Conservation (phyloP, 768 basidiomycete genomes). For the Collybia mongolica region DNA sequence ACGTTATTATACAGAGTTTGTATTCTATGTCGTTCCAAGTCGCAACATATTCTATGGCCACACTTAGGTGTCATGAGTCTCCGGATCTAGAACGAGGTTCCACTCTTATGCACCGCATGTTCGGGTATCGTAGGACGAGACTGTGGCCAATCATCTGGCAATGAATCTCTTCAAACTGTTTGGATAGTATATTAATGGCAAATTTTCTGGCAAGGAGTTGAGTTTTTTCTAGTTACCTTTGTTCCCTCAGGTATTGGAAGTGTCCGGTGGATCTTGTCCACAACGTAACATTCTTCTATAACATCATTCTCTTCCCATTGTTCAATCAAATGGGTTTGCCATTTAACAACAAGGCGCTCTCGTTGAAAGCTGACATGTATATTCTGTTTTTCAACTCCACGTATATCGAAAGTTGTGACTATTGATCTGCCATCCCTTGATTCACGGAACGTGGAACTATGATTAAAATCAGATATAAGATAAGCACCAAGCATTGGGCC, state of each 20-base stretch:
- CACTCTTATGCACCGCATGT: constrained; percentile 45
- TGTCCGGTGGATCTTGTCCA: constrained; percentile 63
- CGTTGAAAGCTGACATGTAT: constrained; percentile 74
- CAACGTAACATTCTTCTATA: constrained; percentile 50
- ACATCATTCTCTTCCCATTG: constrained; percentile 64
- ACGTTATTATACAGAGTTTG: neutral
- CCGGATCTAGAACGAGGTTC: constrained; percentile 42
- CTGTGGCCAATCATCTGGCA: constrained; percentile 63
- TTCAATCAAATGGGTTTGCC: constrained; percentile 57
- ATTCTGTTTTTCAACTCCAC: constrained; percentile 68
- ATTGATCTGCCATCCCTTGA: constrained; percentile 69
- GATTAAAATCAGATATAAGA: constrained; percentile 14
- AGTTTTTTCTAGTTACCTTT: constrained; percentile 39
- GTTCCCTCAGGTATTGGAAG: constrained; percentile 76
- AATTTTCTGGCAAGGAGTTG: neutral
- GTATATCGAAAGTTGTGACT: constrained; percentile 69
- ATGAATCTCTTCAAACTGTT: constrained; percentile 71
- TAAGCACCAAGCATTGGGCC: constrained; percentile 3
- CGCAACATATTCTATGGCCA: constrained; percentile 1
- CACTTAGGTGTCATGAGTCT: constrained; percentile 27
- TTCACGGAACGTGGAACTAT: constrained; percentile 68
- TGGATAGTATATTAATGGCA: neutral
- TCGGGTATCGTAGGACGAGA: constrained; percentile 69
- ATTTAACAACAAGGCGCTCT: constrained; percentile 61
- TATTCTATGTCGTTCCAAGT: neutral